These are phyloP conservation scores for Fusarium liriodendri DNA, from an alignment of 2,329 filamentous ascomycete species.

Conservation along the genomic window DNA sequence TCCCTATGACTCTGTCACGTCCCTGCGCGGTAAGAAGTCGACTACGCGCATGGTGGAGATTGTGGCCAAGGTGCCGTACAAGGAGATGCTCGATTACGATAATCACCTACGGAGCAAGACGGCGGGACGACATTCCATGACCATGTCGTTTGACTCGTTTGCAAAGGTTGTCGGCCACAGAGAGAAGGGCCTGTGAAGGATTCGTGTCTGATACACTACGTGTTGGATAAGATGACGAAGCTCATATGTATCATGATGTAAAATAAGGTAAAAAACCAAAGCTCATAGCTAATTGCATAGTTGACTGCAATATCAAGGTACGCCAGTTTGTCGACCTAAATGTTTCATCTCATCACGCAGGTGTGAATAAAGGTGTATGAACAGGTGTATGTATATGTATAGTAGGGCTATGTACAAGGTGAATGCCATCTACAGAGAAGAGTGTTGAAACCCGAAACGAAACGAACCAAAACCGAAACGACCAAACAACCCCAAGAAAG, in stretches of 20 bases:
- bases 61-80: constrained; percentile 87
- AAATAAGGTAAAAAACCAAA: not conserved
- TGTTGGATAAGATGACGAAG: not conserved
- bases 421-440: not conserved
- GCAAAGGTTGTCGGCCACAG: constrained; percentile 65
- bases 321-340: not conserved
- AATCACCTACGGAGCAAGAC: constrained; percentile 90
- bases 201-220: not conserved
- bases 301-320: not conserved
- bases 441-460: not conserved
- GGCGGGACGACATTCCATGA: constrained; percentile 76
- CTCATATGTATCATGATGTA: constrained; percentile 11
- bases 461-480: not conserved
- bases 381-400: not conserved
- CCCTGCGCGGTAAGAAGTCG: constrained; percentile 62
- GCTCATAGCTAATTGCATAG: not conserved
- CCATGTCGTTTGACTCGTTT: constrained; percentile 69
- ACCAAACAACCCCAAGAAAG: not conserved
- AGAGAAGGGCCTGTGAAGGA: constrained; percentile 58
- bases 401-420: not conserved
- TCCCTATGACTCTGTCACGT: constrained; percentile 76
- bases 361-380: not conserved
- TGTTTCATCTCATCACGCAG: not conserved
- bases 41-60: constrained; percentile 70
- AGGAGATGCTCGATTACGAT: constrained; percentile 96